Evolutionary conservation across 208 protist genomes (phyloP).

Genomic region (Wallacemonas rigidus): DNA sequence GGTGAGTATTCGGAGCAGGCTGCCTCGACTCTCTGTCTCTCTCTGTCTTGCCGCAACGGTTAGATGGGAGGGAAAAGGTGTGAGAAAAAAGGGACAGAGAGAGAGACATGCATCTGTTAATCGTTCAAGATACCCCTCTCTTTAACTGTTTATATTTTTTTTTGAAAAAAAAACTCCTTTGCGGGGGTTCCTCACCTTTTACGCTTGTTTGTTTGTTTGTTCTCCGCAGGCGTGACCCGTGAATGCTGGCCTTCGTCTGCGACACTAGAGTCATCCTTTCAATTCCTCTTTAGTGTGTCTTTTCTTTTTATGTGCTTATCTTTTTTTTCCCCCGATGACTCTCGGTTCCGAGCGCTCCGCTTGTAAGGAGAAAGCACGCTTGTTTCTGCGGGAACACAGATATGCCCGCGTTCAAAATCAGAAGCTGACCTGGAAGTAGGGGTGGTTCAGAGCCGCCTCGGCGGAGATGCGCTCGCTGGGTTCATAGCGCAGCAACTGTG

Average conservation of each 20-base stretch:
- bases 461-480: conserved; percentile 73
- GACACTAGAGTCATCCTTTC: conserved; percentile 4
- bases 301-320: conserved; percentile 2
- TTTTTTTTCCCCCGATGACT: not conserved
- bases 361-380: too few species aligned
- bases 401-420: conserved; percentile 15
- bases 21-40: too few species aligned
- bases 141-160: conserved; percentile 16
- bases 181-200: too few species aligned
- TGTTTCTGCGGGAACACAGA: too few species aligned
- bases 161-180: too few species aligned
- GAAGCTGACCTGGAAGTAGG: conserved; percentile 77
- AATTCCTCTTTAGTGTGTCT: not conserved
- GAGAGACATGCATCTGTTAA: not conserved
- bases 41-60: too few species aligned
- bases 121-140: not conserved
- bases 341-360: too few species aligned
- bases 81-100: conserved; percentile 20
- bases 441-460: conserved; percentile 83
- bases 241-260: too few species aligned
- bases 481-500: conserved; percentile 71
- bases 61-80: too few species aligned
- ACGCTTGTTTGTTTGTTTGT: too few species aligned
- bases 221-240: too few species aligned
- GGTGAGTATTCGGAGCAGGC: too few species aligned